phyloP scores from a whole-genome alignment of 306 rosid genomes.

The Chamaecrista fasciculata region DNA sequence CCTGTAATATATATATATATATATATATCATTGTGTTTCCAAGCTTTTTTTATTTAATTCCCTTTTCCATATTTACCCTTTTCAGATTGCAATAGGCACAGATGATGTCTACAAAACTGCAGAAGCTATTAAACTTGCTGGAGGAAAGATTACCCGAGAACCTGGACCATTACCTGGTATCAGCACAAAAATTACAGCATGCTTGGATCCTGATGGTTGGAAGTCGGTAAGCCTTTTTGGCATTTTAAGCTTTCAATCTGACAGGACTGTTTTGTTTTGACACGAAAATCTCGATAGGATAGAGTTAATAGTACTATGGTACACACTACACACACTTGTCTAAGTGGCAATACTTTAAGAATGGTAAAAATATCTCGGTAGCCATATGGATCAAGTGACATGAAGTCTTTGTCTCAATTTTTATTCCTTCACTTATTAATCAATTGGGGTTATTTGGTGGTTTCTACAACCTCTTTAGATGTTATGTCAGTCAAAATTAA shows the following conservation, averaged over 20 bases:
- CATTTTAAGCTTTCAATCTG: conserved; percentile 23
- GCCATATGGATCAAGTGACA: background rate
- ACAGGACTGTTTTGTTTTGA: background rate
- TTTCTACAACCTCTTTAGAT: background rate
- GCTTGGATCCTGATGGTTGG: conserved; percentile 98
- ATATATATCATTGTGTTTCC: too few relatives aligned
- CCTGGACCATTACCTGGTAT: conserved; percentile 88
- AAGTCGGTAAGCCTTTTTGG: conserved; percentile 61
- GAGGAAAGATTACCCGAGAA: conserved; percentile 83
- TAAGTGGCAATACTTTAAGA: background rate
- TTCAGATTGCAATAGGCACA: conserved; percentile 87
- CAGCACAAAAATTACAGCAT: conserved; percentile 80
- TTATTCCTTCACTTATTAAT: background rate
- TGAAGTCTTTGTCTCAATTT: background rate
- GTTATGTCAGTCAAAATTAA: background rate
- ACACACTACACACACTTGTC: background rate
- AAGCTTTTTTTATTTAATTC: conserved; percentile 14
- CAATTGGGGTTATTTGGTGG: background rate
- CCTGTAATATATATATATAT: conserved; percentile 10
- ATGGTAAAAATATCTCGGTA: background rate
- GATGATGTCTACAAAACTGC: conserved; percentile 92
- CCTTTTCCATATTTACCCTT: background rate
- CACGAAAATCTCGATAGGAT: background rate
- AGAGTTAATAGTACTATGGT: background rate
- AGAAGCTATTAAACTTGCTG: conserved; percentile 79